Evolutionary conservation across 257 asterid species (phyloP), one percentile per base, ranked within the genome.

Genomic region (Petrea volubilis): DNA sequence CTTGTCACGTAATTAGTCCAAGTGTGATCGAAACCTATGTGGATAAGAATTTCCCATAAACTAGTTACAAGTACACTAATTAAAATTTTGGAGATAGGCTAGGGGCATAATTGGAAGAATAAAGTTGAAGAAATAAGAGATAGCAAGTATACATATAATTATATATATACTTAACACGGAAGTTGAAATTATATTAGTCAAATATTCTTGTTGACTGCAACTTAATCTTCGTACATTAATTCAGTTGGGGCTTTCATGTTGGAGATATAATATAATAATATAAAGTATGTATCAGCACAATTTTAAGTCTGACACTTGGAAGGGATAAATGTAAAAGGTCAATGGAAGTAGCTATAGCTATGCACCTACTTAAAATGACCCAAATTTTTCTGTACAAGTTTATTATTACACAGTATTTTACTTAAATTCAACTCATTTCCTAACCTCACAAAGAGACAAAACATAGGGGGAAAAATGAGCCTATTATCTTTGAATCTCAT

Each of bases 281-380:
- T 6, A 2, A 31, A 13, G 3, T 25, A 18, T 44, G 0, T 23
- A 23, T 20, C n/a, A 36, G 3, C 12, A 6, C 9, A n/a, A 24
- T 14, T 21, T 49, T 1, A 23, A 5, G 21, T 17, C 24, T 63
- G 0, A 63, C 27, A 2, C 27, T 21, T 71, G 66, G 67, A 71
- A 71, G 71, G 67, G 76, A 75, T 55, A 6, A 46, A 52, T 51
- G 74, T 44, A 41, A 40, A 72, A 68, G 56, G 80, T 79, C 83
- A 80, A 74, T 44, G 70, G 73, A 52, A 69, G 76, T 80, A 68
- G 82, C n/a, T n/a, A n/a, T n/a, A n/a, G n/a, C n/a, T n/a, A n/a
- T n/a, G 82, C 73, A 50, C 77, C 78, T 70, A 66, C 65, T 44
- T 53, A 79, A 58, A 53, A 67, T 21, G 74, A 72, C 60, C 46